These are phyloP conservation scores for Sugiyamaella sp. DNA, from an alignment of 1,139 yeast genomes.

Conservation along the genomic window DNA sequence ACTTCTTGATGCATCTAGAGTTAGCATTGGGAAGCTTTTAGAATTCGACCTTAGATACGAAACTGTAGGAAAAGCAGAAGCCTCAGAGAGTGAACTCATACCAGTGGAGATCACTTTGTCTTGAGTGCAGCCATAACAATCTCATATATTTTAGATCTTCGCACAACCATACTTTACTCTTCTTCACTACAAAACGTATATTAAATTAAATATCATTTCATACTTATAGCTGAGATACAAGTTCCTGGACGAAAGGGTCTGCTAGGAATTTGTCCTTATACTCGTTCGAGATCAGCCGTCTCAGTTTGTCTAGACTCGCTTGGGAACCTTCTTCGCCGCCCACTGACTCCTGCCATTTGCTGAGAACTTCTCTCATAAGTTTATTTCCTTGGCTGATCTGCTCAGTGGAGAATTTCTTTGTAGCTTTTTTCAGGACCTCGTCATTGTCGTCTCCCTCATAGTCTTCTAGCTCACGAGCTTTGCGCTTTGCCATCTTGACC, in stretches of 20 bases:
- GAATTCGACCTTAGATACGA: slow-evolving; percentile 16
- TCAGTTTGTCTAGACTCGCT: slow-evolving; percentile 49
- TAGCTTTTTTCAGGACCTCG: slow-evolving; percentile 27
- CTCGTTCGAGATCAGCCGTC: slow-evolving; percentile 38
- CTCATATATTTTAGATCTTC: neutral
- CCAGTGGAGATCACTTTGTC: slow-evolving; percentile 7
- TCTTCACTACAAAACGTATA: neutral
- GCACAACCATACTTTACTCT: neutral
- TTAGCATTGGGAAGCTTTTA: slow-evolving; percentile 7
- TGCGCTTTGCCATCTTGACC: slow-evolving; percentile 91
- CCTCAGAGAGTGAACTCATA: neutral
- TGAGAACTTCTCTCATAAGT: slow-evolving; percentile 56
- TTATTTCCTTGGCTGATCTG: slow-evolving; percentile 59
- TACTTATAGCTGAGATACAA: slow-evolving; percentile 22
- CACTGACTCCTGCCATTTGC: slow-evolving; percentile 61
- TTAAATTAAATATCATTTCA: neutral
- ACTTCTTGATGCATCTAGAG: slow-evolving; percentile 5
- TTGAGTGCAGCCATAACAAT: neutral
- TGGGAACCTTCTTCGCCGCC: slow-evolving; percentile 45
- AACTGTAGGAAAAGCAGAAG: neutral
- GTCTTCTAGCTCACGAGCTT: slow-evolving; percentile 84
- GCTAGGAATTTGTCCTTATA: slow-evolving; percentile 21
- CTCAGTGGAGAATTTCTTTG: slow-evolving; percentile 50
- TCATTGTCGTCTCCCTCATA: slow-evolving; percentile 50
- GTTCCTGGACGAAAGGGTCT: slow-evolving; percentile 23